Evolutionary conservation across 2,329 filamentous ascomycete genomes (phyloP).

Genomic region (Cladosporium sp.): DNA sequence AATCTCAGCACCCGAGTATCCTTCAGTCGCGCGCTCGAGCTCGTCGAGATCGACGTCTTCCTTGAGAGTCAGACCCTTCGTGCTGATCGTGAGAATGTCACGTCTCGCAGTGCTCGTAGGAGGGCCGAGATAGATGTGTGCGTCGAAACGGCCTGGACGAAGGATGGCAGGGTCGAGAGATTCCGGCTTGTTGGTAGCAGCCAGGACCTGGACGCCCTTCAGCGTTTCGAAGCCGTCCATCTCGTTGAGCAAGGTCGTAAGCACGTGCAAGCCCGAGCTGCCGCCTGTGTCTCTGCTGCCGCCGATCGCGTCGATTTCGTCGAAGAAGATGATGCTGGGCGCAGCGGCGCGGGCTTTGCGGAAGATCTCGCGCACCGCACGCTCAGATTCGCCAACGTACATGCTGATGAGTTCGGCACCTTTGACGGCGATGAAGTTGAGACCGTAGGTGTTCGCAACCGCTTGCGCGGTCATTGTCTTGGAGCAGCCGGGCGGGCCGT

Average conservation of each 20-base stretch:
- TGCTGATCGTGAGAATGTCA: slow-evolving; percentile 81
- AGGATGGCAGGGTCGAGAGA: slow-evolving; percentile 96
- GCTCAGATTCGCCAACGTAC: slow-evolving; percentile 99
- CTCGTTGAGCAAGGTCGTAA: slow-evolving; percentile 92
- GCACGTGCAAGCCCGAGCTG: slow-evolving; percentile 96
- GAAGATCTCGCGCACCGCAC: slow-evolving; percentile 97
- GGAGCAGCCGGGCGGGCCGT: slow-evolving; percentile 94
- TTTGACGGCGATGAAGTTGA: slow-evolving; percentile 99
- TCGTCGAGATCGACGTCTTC: slow-evolving; percentile 61
- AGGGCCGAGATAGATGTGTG: slow-evolving; percentile 97
- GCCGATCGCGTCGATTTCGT: slow-evolving; percentile 98
- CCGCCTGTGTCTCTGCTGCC: slow-evolving; percentile 99
- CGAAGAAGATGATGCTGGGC: slow-evolving; percentile 98
- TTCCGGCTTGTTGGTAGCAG: slow-evolving; percentile 97
- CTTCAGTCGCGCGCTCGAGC: slow-evolving; percentile 64
- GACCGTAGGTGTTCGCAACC: slow-evolving; percentile 97
- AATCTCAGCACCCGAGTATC: slow-evolving; percentile 84
- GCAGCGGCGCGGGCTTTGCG: slow-evolving; percentile 99
- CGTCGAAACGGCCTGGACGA: slow-evolving; percentile 98
- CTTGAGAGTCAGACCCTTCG: slow-evolving; percentile 53
- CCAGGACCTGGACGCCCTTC: slow-evolving; percentile 98
- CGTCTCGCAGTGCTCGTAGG: slow-evolving; percentile 97
- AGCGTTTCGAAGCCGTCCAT: slow-evolving; percentile 99
- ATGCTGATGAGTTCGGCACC: slow-evolving; percentile 99
- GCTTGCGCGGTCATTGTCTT: slow-evolving; percentile 99